Evolutionary conservation across 1,139 yeast species (phyloP), one percentile per base, ranked within the genome.

Genomic region (Candida albicans): DNA sequence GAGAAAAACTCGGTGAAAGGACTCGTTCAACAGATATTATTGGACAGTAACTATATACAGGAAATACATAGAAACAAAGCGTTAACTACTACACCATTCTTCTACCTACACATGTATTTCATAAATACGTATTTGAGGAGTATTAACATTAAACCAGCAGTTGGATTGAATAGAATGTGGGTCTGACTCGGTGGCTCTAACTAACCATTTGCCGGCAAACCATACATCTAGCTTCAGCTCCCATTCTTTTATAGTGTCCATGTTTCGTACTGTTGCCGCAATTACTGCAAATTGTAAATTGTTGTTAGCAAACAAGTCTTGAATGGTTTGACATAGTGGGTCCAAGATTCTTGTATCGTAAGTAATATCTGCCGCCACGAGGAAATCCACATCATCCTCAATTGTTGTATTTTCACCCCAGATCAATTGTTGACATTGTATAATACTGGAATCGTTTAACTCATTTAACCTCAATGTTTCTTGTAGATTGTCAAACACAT

Each of bases 301-400:
- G 4, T 73, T 71, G 5, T 44, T 46, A 0, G 47, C 49, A 35
- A 79, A 61, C 30, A 73, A 70, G 26, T 69, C 70, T 2, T 56
- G 49, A 1, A 89, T 59, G 9, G 86, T 76, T 2, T 58, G 50
- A 3, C 82, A 73, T 39, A 90, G 68, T n/a, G 64, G 64, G 0
- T 80, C 80, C n/a, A 87, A 71, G 2, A 81, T 70, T 3, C 77
- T 66, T 1, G 79, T 62, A 57, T 91, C 97, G 62, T 87, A 91
- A 0, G 96, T 88, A 26, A 90, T 87, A 60, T 89, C 96, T 0
- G 96, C 93, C 0, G 91, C 96, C 2, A 89, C 59, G 0, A 87
- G 61, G 1, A 79, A 61, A 53, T 82, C 81, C 10, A 68, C 59
- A 4, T 53, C 52, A 0, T 59, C 58, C 5, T 56, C 38, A n/a